Conservation (phyloP, 2,329 filamentous ascomycete species). For the Penicillium sclerotiorum region DNA sequence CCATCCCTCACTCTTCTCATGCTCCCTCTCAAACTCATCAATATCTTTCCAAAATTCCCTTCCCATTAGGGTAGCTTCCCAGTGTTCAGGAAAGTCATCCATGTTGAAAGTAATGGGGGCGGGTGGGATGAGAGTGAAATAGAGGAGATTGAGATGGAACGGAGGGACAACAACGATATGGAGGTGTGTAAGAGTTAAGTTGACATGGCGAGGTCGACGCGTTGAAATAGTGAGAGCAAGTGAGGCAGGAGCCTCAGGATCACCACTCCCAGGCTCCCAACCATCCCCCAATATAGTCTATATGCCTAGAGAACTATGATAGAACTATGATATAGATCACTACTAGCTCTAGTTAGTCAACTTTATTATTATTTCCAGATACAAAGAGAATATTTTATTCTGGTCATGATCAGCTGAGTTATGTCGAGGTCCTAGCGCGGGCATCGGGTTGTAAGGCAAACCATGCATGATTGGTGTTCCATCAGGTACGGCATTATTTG, state of each 20-base stretch:
- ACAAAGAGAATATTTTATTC: background rate
- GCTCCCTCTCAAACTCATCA: slow-evolving; percentile 8
- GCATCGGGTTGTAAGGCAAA: background rate
- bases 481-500: too few relatives aligned
- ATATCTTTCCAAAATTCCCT: slow-evolving; percentile 33
- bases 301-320: too few relatives aligned
- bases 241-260: background rate
- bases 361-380: background rate
- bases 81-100: slow-evolving; percentile 26
- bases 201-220: too few relatives aligned
- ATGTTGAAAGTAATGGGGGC: slow-evolving; percentile 6
- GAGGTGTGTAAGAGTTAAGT: too few relatives aligned
- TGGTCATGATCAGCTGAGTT: slow-evolving; percentile 1
- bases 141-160: too few relatives aligned
- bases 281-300: too few relatives aligned
- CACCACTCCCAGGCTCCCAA: background rate
- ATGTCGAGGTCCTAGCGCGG: slow-evolving; percentile 3
- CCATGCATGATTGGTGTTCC: slow-evolving; percentile 2
- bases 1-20: too few relatives aligned
- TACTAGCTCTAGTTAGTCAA: background rate
- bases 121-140: background rate
- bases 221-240: too few relatives aligned
- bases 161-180: too few relatives aligned
- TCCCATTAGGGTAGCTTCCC: slow-evolving; percentile 31
- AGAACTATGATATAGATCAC: too few relatives aligned